Evolutionary conservation across 2,329 filamentous ascomycete genomes (phyloP), one percentile per base, ranked within the genome.

Genomic region (Claviceps sp.): DNA sequence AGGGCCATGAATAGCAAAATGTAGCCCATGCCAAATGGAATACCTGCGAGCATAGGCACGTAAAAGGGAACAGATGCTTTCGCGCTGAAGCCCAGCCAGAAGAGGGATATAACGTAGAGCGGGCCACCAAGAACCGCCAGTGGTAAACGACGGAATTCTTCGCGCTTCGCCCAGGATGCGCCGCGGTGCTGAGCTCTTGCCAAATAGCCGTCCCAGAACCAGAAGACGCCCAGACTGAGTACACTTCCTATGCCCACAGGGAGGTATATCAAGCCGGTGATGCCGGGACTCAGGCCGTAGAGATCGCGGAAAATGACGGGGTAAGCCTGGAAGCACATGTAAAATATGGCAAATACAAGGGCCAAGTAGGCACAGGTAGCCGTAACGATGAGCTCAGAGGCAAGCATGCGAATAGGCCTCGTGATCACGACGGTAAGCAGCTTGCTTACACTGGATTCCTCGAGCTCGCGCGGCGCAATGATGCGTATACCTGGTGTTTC

Each of bases 301-400:
- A 82, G 62, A 18, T 68, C 63, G 55, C 76, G 70, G 64, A 87
- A 90, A 56, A 89, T 84, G 54, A 83, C 72, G 2, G 82, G 82
- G 63, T 84, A 90, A 1, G 85, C 83, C 63, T 88, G 81, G 59
- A 91, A 88, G 61, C 81, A 88, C 67, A 91, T 86, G 72, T 78
- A 78, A 60, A 79, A 78, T 57, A 78, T 76, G 50, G 71, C 76
- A 61, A 88, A 91, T 37, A 81, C 75, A 34, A 90, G 72, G 34
- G 86, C 81, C 9, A 89, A 71, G 64, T 88, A 90, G 60, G 79
- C 62, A 63, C 82, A 88, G 0, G 78, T 79, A 48, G 81, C 83
- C 18, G 81, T 72, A 7, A 91, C 85, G 47, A 91, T 85, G 47
- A 84, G 81, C 62, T 93, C 87, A 43, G 77, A 82, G 49, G 77